Base-by-base conservation (phyloP, 1,284 basidiomycete genomes). In the Apiotrichum porosum region DNA sequence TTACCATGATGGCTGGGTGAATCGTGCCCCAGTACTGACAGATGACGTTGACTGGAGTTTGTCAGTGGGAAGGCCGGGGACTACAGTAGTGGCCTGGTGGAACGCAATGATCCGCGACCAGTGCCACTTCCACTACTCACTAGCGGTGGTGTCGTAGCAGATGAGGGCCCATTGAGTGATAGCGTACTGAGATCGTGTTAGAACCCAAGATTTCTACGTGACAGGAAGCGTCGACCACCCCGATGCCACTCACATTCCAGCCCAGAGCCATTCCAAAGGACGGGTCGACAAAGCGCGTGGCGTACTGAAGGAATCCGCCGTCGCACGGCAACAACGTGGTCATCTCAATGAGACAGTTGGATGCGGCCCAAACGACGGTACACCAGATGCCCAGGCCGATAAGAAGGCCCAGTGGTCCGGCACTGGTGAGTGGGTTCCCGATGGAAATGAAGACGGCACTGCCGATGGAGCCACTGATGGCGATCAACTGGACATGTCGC, bases 1-100 rank as follows among this genome's bases (percentile, higher is more conserved):
- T 49, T 42, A 62, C 63, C 28, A 60, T 42, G 37, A 69, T 49
- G n/a, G 65, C 64, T 2, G 62, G 62, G 44, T 57, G 42, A 1
- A 66, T 40, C 3, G 47, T 31, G 3, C 40, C 51, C 63, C 63
- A 65, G 46, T 65, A 69, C 21, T 39, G 17, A 24, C 66, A 47
- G 23, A 65, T 49, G 15, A 61, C 57, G 44, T 66, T 63, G 42
- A 68, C n/a, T n/a, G n/a, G n/a, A n/a, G n/a, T n/a, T n/a, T n/a
- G n/a, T n/a, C n/a, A n/a, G 22, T 58, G 46, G n/a, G 32, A 34
- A 9, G 19, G 32, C 32, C 19, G 32, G 32, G 32, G n/a, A 18
- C n/a, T 34, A 18, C 19, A 34, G 32, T 34, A 34, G n/a, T 34
- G n/a, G 32, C 2, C 15, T 4, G 32, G 32, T n/a, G n/a, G n/a